Evolutionary conservation across 177 flowering plant genomes (phyloP), one percentile per base, ranked within the genome.

Genomic region (Vitis hybrid): DNA sequence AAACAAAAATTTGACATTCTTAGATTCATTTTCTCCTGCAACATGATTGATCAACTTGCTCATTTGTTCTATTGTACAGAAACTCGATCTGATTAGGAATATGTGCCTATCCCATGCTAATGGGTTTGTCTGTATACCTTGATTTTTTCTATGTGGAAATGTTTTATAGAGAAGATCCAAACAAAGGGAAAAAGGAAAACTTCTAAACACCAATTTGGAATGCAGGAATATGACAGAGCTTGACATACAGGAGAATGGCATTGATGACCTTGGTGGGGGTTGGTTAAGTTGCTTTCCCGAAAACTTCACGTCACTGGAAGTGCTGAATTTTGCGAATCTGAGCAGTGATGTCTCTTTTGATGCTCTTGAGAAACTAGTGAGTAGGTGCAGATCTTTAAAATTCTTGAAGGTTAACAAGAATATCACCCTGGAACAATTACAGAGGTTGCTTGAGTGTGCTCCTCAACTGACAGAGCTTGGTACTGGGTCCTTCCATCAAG

Each of bases 281-380:
- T 92, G 97, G 97, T 75, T 92, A 63, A 84, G 89, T 76, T 86
- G 86, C 77, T 90, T 92, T 71, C 93, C 92, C n/a, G 92, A 92
- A 29, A 84, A 55, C 68, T 87, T 81, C 77, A 76, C 90, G 26
- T 90, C 92, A 50, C 62, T 91, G 79, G 91, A 82, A 71, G 68
- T 81, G 29, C 78, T 92, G 31, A 90, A 89, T 73, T 86, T 92
- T 78, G 83, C 93, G 51, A 78, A 78, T 70, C 67, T 90, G 58
- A 76, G 69, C 63, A 79, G 76, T 67, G 92, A 89, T 50, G 88
- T 89, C 20, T 84, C 64, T 69, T 85, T 86, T 65, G 86, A 83
- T 55, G 85, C 88, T 39, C 82, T 92, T 19, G 94, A 88, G 79
- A 85, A 78, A 65, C 90, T 91, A 52, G 87, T 87, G 1, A 55